Evolutionary conservation across 352 stramenopile species (phyloP).

Genomic region (Globisporangium polare): DNA sequence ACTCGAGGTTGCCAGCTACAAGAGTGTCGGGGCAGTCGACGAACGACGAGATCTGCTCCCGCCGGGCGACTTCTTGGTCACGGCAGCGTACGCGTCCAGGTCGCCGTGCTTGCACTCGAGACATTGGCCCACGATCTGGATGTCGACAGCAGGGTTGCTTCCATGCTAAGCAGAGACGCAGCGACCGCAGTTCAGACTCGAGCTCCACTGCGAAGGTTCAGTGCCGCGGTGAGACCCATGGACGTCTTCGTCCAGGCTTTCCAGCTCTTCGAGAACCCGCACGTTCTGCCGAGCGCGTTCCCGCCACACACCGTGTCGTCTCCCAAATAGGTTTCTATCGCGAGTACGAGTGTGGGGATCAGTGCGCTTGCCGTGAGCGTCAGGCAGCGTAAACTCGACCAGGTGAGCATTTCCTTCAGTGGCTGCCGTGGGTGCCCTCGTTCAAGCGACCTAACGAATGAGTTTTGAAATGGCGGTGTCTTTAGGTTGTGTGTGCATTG

Average conservation of each 20-base stretch:
- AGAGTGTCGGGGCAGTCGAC: conserved; percentile 12
- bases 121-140: conserved; percentile 13
- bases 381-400: background rate
- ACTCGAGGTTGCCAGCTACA: conserved; percentile 10
- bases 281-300: background rate
- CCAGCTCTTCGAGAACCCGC: conserved; percentile 7
- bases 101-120: conserved; percentile 12
- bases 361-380: background rate
- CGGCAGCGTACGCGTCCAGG: conserved; percentile 5
- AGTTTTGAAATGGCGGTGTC: too few relatives aligned
- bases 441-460: too few relatives aligned
- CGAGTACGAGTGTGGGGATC: background rate
- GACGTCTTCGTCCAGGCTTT: conserved; percentile 6
- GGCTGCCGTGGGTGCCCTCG: background rate
- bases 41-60: conserved; percentile 10
- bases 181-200: conserved; percentile 13
- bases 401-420: background rate
- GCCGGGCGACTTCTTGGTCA: background rate
- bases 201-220: conserved; percentile 13
- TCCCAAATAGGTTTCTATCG: background rate
- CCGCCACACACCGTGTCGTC: background rate
- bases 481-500: too few relatives aligned
- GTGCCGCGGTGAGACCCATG: conserved; percentile 9
- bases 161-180: conserved; percentile 10
- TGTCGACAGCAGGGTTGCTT: conserved; percentile 6